A percentile compares a stretch with the other conserved stretches of the same genome.
Conservation (phyloP, 106 monocot species). For the Dioscorea dumetorum region DNA sequence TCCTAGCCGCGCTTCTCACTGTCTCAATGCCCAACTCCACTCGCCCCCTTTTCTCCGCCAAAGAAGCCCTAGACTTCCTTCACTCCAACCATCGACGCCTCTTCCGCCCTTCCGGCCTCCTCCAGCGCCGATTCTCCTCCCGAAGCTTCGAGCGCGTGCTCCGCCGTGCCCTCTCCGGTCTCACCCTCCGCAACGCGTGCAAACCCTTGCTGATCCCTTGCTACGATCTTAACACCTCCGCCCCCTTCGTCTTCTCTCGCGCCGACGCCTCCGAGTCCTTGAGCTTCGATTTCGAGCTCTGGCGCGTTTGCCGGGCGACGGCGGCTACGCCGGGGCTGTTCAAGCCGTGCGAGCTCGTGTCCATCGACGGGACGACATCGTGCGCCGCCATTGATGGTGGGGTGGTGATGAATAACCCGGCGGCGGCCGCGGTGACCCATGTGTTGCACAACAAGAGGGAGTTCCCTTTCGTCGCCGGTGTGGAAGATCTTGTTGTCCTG, state of each 20-base stretch:
- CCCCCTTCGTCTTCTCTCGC: slow-evolving; percentile 36
- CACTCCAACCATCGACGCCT: neutral
- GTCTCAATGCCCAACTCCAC: neutral
- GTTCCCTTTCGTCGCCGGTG: slow-evolving; percentile 24
- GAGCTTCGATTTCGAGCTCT: slow-evolving; percentile 32
- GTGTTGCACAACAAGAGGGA: slow-evolving; percentile 33
- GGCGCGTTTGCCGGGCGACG: slow-evolving; percentile 27
- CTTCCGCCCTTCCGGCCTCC: slow-evolving; percentile 10
- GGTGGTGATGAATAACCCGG: slow-evolving; percentile 33
- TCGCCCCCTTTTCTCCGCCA: slow-evolving; percentile 24
- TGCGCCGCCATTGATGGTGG: slow-evolving; percentile 30
- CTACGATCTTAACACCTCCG: neutral
- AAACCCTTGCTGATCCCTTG: too few relatives aligned
- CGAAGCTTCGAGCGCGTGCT: slow-evolving; percentile 19
- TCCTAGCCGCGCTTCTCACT: slow-evolving; percentile 27
- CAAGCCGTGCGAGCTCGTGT: slow-evolving; percentile 7
- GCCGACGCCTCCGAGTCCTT: slow-evolving; percentile 21
- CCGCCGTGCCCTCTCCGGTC: neutral
- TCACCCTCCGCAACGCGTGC: slow-evolving; percentile 2
- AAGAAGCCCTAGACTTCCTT: slow-evolving; percentile 14
- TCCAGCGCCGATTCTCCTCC: slow-evolving; percentile 8
- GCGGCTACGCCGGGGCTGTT: slow-evolving; percentile 15
- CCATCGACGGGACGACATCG: slow-evolving; percentile 22
- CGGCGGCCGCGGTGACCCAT: slow-evolving; percentile 34
- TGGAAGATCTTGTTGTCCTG: slow-evolving; percentile 26